phyloP scores from a whole-genome alignment of 805 yeast species.

The Clavispora fructus region DNA sequence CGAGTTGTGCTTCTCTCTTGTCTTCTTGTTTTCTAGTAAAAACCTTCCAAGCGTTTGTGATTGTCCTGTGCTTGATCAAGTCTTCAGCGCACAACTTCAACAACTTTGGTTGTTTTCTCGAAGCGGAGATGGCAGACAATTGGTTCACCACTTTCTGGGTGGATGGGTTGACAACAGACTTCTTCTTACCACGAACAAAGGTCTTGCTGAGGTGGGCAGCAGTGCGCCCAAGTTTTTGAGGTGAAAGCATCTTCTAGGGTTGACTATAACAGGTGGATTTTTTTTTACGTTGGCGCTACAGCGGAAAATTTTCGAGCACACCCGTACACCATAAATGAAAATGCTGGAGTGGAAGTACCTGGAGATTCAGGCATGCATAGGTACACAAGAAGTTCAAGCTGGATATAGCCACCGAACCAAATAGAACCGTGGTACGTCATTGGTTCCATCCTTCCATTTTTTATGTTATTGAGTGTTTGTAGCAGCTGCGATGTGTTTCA shows the following conservation, averaged over 20 bases:
- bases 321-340: neutral
- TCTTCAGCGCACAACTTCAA: slow-evolving; percentile 76
- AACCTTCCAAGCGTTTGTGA: slow-evolving; percentile 76
- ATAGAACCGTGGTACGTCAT: too few relatives aligned
- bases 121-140: slow-evolving; percentile 79
- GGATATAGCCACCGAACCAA: too few relatives aligned
- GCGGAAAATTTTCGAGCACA: slow-evolving; percentile 1
- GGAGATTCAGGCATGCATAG: neutral
- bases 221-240: neutral
- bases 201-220: slow-evolving; percentile 4
- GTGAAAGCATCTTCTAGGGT: neutral
- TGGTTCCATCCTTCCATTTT: too few relatives aligned
- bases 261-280: neutral
- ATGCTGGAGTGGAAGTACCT: neutral
- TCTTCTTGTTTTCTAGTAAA: slow-evolving; percentile 49
- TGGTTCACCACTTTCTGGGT: slow-evolving; percentile 46
- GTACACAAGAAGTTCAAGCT: too few relatives aligned
- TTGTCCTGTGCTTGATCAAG: slow-evolving; percentile 74
- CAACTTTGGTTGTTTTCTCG: slow-evolving; percentile 81
- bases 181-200: slow-evolving; percentile 29
- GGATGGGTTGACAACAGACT: slow-evolving; percentile 27
- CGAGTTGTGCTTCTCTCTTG: slow-evolving; percentile 36
- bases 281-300: neutral
- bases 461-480: too few relatives aligned
- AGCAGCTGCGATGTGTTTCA: too few relatives aligned